Conservation (phyloP, 345 rosid genomes). For the Gossypium ekmanianum region DNA sequence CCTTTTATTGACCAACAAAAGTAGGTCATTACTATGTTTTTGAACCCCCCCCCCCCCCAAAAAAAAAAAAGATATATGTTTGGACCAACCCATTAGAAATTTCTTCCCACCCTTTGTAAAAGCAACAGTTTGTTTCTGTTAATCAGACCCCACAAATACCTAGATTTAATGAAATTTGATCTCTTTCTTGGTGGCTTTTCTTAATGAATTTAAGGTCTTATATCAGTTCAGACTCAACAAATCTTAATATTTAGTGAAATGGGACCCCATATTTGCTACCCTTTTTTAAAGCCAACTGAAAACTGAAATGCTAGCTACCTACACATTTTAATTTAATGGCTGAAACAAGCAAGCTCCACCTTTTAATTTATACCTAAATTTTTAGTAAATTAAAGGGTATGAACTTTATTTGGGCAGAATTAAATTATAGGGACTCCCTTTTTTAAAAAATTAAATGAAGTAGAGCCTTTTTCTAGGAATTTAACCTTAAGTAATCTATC, state of each 20-base stretch:
- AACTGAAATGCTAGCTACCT: too few species aligned
- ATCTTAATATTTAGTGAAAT: background rate
- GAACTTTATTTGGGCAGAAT: too few species aligned
- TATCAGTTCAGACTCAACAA: too few species aligned
- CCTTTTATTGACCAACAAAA: conserved; percentile 16
- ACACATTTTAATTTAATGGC: background rate
- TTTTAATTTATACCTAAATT: too few species aligned
- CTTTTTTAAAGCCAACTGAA: too few species aligned
- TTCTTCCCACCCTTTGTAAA: conserved; percentile 7
- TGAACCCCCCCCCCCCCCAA: background rate
- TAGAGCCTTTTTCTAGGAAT: too few species aligned
- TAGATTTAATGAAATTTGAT: conserved; percentile 13
- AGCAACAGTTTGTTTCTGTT: background rate
- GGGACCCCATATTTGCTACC: conserved; percentile 2
- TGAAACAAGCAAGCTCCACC: background rate
- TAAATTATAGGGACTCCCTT: too few species aligned
- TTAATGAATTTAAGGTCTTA: background rate
- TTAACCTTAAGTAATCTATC: background rate
- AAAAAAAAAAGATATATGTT: too few species aligned
- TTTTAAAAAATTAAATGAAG: background rate
- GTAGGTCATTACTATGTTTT: background rate
- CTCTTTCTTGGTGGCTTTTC: background rate
- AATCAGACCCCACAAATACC: conserved; percentile 1
- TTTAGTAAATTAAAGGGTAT: too few species aligned
- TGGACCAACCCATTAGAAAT: conserved; percentile 1